A percentile compares a stretch with the other conserved stretches of the same genome.
phyloP scores from a whole-genome alignment of 2,329 filamentous ascomycete species.

The Diaporthe vaccinii region DNA sequence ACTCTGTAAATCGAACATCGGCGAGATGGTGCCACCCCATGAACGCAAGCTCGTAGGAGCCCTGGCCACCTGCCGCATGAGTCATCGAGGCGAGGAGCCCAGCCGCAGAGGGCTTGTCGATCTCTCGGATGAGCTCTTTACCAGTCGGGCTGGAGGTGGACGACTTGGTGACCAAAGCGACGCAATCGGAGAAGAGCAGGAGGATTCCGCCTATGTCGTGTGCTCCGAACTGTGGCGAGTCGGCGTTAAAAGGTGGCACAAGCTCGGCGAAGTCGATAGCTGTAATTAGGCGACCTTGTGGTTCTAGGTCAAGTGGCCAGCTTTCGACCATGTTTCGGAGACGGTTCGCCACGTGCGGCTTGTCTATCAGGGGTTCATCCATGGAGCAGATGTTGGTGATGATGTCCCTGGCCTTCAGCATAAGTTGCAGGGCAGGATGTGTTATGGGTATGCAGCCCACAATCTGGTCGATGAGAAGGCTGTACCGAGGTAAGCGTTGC shows the following conservation, averaged over 20 bases:
- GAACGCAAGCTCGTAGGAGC: slow-evolving; percentile 80
- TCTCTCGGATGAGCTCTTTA: slow-evolving; percentile 83
- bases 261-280: slow-evolving; percentile 86
- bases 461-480: slow-evolving; percentile 96
- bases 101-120: slow-evolving; percentile 82
- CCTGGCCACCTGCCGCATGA: slow-evolving; percentile 71
- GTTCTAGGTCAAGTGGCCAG: slow-evolving; percentile 81
- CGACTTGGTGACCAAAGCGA: slow-evolving; percentile 82
- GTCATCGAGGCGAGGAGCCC: slow-evolving; percentile 74
- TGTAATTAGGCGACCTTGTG: slow-evolving; percentile 82
- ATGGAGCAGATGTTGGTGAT: slow-evolving; percentile 97
- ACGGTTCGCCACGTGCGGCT: slow-evolving; percentile 79
- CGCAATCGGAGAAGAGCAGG: slow-evolving; percentile 85
- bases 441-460: slow-evolving; percentile 86
- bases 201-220: slow-evolving; percentile 76
- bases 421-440: slow-evolving; percentile 84
- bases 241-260: slow-evolving; percentile 73
- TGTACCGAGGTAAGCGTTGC: slow-evolving; percentile 93
- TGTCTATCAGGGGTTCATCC: slow-evolving; percentile 78
- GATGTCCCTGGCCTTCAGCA: slow-evolving; percentile 91
- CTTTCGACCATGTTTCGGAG: slow-evolving; percentile 82
- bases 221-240: slow-evolving; percentile 55
- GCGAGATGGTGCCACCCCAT: slow-evolving; percentile 78
- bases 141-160: slow-evolving; percentile 74
- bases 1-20: slow-evolving; percentile 81